A percentile compares a stretch with the other conserved stretches of the same genome.
Evolutionary conservation across 345 rosid species (phyloP).

Genomic region (Brassica rapa): DNA sequence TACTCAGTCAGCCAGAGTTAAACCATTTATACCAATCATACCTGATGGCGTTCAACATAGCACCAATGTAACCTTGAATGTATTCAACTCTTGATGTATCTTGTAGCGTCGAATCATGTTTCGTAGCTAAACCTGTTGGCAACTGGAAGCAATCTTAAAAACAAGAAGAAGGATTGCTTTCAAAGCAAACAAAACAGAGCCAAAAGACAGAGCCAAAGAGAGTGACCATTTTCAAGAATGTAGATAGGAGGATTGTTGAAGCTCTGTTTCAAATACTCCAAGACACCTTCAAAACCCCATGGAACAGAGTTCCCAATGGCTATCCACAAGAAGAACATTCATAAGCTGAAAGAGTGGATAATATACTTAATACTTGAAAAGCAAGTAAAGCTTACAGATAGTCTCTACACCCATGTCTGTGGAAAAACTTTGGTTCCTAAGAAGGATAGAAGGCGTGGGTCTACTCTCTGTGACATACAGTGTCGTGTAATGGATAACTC

Average conservation of each 20-base stretch:
- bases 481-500: constrained; percentile 49
- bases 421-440: constrained; percentile 33
- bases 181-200: neutral
- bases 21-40: neutral
- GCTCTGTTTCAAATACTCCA: constrained; percentile 45
- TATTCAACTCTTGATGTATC: constrained; percentile 45
- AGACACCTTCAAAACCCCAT: constrained; percentile 36
- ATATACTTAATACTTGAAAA: neutral
- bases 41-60: constrained; percentile 49
- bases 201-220: neutral
- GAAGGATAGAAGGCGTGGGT: constrained; percentile 19
- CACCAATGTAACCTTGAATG: constrained; percentile 44
- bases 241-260: constrained; percentile 52
- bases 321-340: neutral
- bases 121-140: constrained; percentile 34
- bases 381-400: constrained; percentile 32
- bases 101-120: constrained; percentile 38
- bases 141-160: neutral
- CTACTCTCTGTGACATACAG: constrained; percentile 39
- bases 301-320: constrained; percentile 20
- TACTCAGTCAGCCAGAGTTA: neutral
- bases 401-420: constrained; percentile 42
- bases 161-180: neutral
- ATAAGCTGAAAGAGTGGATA: neutral
- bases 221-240: constrained; percentile 53